phyloP scores from a whole-genome alignment of 345 rosid species.

The Alliaria petiolata region DNA sequence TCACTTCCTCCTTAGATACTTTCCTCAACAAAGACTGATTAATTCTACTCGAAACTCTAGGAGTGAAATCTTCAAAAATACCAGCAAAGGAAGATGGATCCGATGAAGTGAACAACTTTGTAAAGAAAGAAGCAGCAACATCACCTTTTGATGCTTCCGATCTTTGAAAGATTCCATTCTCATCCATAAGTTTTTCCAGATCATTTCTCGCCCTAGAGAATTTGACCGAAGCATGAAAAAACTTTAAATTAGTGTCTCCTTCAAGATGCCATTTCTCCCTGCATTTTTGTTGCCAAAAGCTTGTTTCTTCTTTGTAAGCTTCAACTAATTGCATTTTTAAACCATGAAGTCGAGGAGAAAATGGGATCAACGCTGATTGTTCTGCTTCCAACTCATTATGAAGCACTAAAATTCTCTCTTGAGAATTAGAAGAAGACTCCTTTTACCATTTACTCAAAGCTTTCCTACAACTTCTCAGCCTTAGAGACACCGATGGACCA shows the following conservation, averaged over 20 bases:
- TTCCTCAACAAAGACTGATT: no score
- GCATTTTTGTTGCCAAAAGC: not conserved
- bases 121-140: not conserved
- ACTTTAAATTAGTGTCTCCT: not conserved
- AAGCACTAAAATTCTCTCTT: no score
- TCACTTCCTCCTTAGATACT: not conserved
- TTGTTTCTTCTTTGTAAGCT: not conserved
- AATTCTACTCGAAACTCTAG: fast-evolving
- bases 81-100: not conserved
- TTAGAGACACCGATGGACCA: no score
- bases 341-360: fast-evolving
- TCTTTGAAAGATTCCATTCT: not conserved
- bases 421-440: no score
- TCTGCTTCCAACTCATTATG: no score
- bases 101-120: not conserved
- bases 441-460: no score
- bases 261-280: not conserved
- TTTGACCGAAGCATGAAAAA: not conserved
- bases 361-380: no score
- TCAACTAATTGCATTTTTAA: not conserved
- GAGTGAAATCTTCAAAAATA: no score
- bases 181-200: fast-evolving
- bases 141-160: not conserved
- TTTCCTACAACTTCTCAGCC: no score
- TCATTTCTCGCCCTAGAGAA: not conserved